These are phyloP conservation scores for Immersiella caudata DNA, from an alignment of 495 filamentous ascomycete species.

Conservation along the genomic window DNA sequence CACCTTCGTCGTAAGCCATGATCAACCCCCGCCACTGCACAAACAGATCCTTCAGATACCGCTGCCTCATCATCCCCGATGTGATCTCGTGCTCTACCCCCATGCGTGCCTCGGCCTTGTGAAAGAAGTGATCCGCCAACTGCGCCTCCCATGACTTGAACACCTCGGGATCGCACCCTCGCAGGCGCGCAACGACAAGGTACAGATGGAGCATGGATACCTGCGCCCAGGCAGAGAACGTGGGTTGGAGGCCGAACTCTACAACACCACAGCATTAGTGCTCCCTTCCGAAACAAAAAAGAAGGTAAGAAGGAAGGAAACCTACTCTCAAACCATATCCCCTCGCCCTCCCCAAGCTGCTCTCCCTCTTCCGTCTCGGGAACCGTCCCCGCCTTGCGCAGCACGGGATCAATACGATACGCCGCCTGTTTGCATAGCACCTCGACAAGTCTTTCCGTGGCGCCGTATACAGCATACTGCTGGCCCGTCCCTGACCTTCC, in stretches of 20 bases:
- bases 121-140: slow-evolving; percentile 90
- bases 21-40: slow-evolving; percentile 86
- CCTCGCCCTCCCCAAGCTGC: slow-evolving; percentile 74
- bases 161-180: slow-evolving; percentile 64
- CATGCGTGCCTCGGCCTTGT: slow-evolving; percentile 88
- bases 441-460: slow-evolving; percentile 77
- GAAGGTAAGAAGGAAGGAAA: not conserved
- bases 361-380: slow-evolving; percentile 70
- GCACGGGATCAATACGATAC: slow-evolving; percentile 67
- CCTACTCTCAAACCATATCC: slow-evolving; percentile 85
- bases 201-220: slow-evolving; percentile 96
- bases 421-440: slow-evolving; percentile 74
- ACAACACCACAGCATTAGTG: not conserved
- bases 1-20: slow-evolving; percentile 83
- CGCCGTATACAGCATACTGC: slow-evolving; percentile 47
- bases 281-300: not conserved
- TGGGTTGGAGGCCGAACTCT: slow-evolving; percentile 69
- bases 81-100: slow-evolving; percentile 65
- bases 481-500: not conserved
- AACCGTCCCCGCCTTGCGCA: slow-evolving; percentile 57
- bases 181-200: slow-evolving; percentile 82
- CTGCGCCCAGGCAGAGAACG: slow-evolving; percentile 94
- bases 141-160: slow-evolving; percentile 46
- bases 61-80: slow-evolving; percentile 68
- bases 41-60: slow-evolving; percentile 89